Evolutionary conservation across 1,284 basidiomycete genomes (phyloP), one percentile per base, ranked within the genome.

Genomic region (Mycosarcoma maydis): DNA sequence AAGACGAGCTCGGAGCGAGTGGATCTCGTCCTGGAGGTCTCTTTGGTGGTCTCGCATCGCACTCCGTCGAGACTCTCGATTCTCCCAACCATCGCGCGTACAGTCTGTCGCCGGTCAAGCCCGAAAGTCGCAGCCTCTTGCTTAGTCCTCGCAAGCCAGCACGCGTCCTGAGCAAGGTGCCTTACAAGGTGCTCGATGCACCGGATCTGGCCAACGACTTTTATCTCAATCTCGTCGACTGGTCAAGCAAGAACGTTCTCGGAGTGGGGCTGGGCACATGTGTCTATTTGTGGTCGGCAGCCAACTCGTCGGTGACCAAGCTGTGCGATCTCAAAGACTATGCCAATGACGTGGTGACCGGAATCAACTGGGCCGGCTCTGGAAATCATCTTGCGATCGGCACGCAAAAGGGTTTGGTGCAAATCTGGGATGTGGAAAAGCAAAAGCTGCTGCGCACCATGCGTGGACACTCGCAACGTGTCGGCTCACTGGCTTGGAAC

Each of bases 141-240:
- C 88, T 94, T 62, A 90, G 89, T 50, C 93, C 94, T 0, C 86
- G 91, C 27, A 89, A 92, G 53, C 86, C 90, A 48, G 86, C 92
- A 3, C 87, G 95, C 29, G 89, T 87, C 60, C 89, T 98, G 1
- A 92, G 90, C 83, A 94, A 95, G 81, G 96, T 95, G 0, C 96
- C 96, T 0, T 98, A 95, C 85, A 90, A 97, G 70, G 95, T 98
- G 0, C 87, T 98, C 20, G 95, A 98, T 80, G 96, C 96, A 1
- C 96, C 95, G 0, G 94, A 98, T 66, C 88, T 98, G 17, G 77
- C 74, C 19, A 95, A 98, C 82, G 96, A 98, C 81, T 98, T 97
- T 83, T 98, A 98, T 78, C 89, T 98, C 66, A 98, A 98, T 77
- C 86, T 98, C 16, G 94, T 98, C 16, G 95, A 98, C 69, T 98